Conservation (phyloP, 2,329 filamentous ascomycete genomes). For the Elsinoe fawcettii region DNA sequence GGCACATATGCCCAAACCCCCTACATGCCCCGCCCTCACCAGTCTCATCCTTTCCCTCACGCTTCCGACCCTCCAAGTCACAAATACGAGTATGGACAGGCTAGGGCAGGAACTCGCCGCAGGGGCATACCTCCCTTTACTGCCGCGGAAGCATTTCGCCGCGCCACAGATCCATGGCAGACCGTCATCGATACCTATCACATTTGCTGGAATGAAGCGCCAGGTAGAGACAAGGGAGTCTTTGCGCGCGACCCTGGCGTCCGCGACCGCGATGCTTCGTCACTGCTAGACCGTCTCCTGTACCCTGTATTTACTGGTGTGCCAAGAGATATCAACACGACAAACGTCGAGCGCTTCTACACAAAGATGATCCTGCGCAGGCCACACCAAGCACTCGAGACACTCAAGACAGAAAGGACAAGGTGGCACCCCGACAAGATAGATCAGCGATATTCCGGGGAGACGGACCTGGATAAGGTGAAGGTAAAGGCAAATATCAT, state of each 20-base stretch:
- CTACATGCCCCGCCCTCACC: no score
- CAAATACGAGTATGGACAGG: no score
- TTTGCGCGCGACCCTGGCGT: background rate
- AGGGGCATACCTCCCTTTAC: background rate
- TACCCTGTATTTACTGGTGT: conserved; percentile 56
- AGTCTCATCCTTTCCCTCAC: no score
- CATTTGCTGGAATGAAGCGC: background rate
- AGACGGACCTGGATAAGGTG: conserved; percentile 22
- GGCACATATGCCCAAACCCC: no score
- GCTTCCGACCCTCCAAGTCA: no score
- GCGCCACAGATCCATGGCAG: background rate
- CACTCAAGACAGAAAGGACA: conserved; percentile 78
- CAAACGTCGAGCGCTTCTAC: conserved; percentile 63
- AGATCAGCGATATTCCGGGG: conserved; percentile 72
- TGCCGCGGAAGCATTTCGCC: background rate
- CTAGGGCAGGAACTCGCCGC: no score
- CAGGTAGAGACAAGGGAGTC: background rate
- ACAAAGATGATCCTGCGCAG: conserved; percentile 3
- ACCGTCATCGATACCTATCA: background rate
- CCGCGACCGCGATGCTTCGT: background rate
- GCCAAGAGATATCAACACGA: conserved; percentile 48
- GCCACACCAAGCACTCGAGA: conserved; percentile 31
- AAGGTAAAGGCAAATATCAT: conserved; percentile 8
- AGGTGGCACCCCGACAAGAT: conserved; percentile 98
- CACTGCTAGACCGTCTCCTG: background rate